Conservation (phyloP, 208 protist genomes). For the Kentomonas sorsogonicus region DNA sequence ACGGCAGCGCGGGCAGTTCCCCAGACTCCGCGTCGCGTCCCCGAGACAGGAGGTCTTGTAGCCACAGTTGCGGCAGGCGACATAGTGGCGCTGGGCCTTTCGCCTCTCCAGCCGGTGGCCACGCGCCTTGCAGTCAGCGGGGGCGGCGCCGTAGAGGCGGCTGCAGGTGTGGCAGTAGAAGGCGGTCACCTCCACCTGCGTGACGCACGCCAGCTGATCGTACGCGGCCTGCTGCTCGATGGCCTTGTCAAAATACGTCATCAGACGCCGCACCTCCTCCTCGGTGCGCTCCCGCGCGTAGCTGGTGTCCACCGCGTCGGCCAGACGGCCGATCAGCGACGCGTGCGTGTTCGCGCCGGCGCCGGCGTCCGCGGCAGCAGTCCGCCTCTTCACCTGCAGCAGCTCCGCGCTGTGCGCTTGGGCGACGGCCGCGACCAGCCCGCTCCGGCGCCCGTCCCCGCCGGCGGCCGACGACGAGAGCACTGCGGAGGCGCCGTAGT, state of each 20-base stretch:
- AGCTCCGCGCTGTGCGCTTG: too few species aligned
- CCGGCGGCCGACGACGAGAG: too few species aligned
- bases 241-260: slow-evolving; percentile 40
- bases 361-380: slow-evolving; percentile 7
- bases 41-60: slow-evolving; percentile 76
- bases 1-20: slow-evolving; percentile 60
- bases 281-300: slow-evolving; percentile 46
- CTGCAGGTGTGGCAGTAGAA: slow-evolving; percentile 63
- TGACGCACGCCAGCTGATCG: slow-evolving; percentile 34
- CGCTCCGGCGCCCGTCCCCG: too few species aligned
- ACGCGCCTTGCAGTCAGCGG: slow-evolving; percentile 41
- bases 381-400: background rate
- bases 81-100: slow-evolving; percentile 50
- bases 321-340: slow-evolving; percentile 25
- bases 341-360: too few species aligned
- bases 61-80: slow-evolving; percentile 65
- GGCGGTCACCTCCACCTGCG: slow-evolving; percentile 48
- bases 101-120: slow-evolving; percentile 43
- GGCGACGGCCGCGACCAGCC: too few species aligned
- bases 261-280: slow-evolving; percentile 29
- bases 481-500: too few species aligned
- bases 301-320: slow-evolving; percentile 32
- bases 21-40: slow-evolving; percentile 52
- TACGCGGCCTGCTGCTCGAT: slow-evolving; percentile 55
- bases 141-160: slow-evolving; percentile 44